Evolutionary conservation across 805 yeast species (phyloP), one percentile per base, ranked within the genome.

Genomic region (Candida germanica): DNA sequence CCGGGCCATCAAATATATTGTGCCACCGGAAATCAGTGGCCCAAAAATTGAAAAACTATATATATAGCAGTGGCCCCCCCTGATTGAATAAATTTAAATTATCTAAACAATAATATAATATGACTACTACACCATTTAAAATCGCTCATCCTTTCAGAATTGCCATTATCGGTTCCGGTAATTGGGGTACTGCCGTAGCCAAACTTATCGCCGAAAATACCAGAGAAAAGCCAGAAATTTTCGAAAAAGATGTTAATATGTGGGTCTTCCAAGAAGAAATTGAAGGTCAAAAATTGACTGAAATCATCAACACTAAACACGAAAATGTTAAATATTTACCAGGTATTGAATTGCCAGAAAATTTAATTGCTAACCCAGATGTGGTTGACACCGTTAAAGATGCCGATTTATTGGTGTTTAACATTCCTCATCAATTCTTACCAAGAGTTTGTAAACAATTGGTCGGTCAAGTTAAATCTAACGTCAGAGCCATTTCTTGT

Each of bases 111-210:
- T 9, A 19, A 14, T 12, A 14, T 15, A 31, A 21, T 6, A 43
- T 35, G 39, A 43, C 53, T 35, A 34, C 56, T 26, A 43, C 53
- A 26, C 62, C 69, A 35, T 61, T 59, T 42, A 50, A 49, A 27
- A 51, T 66, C 37, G 58, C 46, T 23, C 50, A 44, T 21, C 70
- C 70, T 14, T 66, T 67, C 50, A 61, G 53, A 44, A 54, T 67
- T 14, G 49, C 88, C 26, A 87, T 88, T 37, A 80, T 93, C 47
- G 98, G 98, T 27, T 88, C 97, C 20, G 98, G 98, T 58, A 91
- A 91, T 66, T 91, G 98, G 87, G 98, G 98, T 47, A 87, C 96
- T 25, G 91, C 98, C 13, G 88, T 93, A 37, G 97, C 98, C 44
- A 91, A 93, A 61, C 87, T 91, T 29, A 81, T 88, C 18, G 88